These are phyloP conservation scores for Vaccinium macrocarpon DNA, from an alignment of 148 eudicot genomes.

Conservation along the genomic window DNA sequence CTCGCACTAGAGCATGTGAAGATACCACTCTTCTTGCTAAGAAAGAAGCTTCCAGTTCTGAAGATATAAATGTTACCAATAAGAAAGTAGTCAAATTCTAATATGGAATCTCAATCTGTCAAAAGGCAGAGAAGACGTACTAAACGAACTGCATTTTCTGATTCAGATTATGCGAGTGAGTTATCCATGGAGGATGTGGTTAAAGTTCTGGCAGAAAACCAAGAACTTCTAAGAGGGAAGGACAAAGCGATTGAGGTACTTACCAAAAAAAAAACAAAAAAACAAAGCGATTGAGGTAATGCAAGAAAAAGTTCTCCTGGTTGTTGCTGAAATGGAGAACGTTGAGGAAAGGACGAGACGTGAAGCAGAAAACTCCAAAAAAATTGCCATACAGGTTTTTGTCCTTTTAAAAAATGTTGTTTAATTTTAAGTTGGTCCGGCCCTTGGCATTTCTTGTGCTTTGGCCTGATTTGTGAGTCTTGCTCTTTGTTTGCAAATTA, in stretches of 20 bases:
- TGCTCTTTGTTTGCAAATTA: constrained; percentile 7
- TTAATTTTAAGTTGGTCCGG: neutral
- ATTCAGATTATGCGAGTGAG: constrained; percentile 57
- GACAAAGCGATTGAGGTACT: constrained; percentile 34
- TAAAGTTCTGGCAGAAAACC: constrained; percentile 68
- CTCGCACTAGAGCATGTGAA: constrained; percentile 20
- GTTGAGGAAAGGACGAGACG: constrained; percentile 74
- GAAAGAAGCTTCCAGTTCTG: constrained; percentile 30
- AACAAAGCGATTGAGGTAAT: constrained; percentile 29
- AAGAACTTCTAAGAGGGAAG: constrained; percentile 47
- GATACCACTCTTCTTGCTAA: constrained; percentile 18
- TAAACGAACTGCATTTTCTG: constrained; percentile 50
- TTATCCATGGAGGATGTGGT: constrained; percentile 68
- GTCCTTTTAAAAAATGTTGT: neutral
- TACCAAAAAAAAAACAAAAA: too few species aligned
- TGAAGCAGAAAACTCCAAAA: constrained; percentile 82
- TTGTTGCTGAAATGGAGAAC: constrained; percentile 85
- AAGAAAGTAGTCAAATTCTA: constrained; percentile 45
- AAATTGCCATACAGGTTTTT: constrained; percentile 85
- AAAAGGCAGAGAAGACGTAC: constrained; percentile 30
- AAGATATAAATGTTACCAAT: constrained; percentile 23
- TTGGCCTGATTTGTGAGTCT: neutral
- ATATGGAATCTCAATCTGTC: constrained; percentile 24
- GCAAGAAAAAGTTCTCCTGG: constrained; percentile 73
- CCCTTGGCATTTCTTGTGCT: neutral